Conservation (phyloP, 2,329 filamentous ascomycete species). For the Eutypa lata region DNA sequence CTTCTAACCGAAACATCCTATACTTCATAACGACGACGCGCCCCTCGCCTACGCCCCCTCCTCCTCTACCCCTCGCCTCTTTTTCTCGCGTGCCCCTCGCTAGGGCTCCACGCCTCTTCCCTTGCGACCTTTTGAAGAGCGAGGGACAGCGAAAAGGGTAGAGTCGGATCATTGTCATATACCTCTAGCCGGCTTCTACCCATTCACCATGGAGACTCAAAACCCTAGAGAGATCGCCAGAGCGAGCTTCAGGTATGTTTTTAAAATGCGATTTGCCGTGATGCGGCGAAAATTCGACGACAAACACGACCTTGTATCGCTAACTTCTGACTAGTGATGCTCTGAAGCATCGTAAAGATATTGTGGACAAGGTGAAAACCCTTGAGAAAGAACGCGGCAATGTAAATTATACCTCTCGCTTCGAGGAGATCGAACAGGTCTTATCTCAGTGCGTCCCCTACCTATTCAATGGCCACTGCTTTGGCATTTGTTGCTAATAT, state of each 20-base stretch:
- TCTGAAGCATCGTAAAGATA: constrained; percentile 26
- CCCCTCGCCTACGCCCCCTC: too few species aligned
- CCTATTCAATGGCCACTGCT: neutral
- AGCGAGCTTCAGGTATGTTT: constrained; percentile 26
- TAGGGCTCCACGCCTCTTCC: too few species aligned
- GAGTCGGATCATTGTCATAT: neutral
- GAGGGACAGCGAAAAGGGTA: neutral
- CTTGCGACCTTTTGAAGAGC: neutral
- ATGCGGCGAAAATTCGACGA: neutral
- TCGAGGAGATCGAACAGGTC: constrained; percentile 28
- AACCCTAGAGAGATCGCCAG: constrained; percentile 23
- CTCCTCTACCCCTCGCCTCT: too few species aligned
- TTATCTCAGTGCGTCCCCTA: constrained; percentile 28
- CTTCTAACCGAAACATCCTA: neutral
- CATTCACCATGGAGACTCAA: constrained; percentile 21
- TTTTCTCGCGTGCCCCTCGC: too few species aligned
- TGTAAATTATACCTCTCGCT: constrained; percentile 25
- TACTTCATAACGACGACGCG: too few species aligned
- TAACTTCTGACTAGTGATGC: constrained; percentile 19
- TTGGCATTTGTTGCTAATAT: constrained; percentile 6
- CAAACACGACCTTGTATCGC: too few species aligned
- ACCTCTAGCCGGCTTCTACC: constrained; percentile 1
- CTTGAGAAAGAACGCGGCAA: constrained; percentile 27
- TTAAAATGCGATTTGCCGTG: neutral
- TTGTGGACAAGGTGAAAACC: constrained; percentile 15